A percentile compares a stretch with the other conserved stretches of the same genome.
These are phyloP conservation scores for Trichoderma arundinaceum DNA, from an alignment of 2,329 filamentous ascomycete genomes.

Conservation along the genomic window DNA sequence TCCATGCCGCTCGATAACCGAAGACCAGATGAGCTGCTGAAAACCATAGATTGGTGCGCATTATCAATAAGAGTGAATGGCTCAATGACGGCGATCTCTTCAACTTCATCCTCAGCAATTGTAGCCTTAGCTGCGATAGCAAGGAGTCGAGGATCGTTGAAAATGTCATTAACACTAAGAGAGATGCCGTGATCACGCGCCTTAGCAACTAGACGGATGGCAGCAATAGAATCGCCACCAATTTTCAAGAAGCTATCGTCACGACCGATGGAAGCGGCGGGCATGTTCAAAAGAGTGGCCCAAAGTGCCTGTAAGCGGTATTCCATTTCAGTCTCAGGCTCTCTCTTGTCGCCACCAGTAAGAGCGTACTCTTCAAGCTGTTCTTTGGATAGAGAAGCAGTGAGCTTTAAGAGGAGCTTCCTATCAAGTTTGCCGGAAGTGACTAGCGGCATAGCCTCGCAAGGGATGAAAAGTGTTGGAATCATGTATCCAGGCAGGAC, in stretches of 20 bases:
- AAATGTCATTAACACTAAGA: constrained; percentile 23
- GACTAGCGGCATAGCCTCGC: constrained; percentile 23
- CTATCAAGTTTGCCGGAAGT: constrained; percentile 30
- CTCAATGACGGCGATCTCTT: neutral
- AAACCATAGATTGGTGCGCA: neutral
- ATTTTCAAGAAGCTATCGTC: constrained; percentile 32
- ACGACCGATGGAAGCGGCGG: constrained; percentile 22
- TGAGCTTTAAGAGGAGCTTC: constrained; percentile 18
- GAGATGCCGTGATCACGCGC: constrained; percentile 20
- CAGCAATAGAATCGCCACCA: constrained; percentile 32
- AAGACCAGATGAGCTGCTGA: neutral
- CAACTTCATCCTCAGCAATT: neutral
- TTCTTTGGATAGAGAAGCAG: neutral
- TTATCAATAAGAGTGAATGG: constrained; percentile 13
- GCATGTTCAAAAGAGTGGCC: constrained; percentile 25
- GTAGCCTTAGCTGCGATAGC: constrained; percentile 23
- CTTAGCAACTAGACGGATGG: constrained; percentile 21
- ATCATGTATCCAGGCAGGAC: constrained; percentile 28
- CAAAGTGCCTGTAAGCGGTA: constrained; percentile 20
- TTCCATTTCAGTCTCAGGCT: constrained; percentile 28
- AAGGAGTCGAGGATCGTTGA: constrained; percentile 20
- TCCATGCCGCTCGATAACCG: neutral
- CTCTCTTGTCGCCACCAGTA: constrained; percentile 3
- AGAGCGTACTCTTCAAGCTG: constrained; percentile 21
- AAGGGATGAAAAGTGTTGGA: constrained; percentile 23